These are phyloP conservation scores for Ambrosia trifida DNA, from an alignment of 129 eudicot species.

Conservation along the genomic window DNA sequence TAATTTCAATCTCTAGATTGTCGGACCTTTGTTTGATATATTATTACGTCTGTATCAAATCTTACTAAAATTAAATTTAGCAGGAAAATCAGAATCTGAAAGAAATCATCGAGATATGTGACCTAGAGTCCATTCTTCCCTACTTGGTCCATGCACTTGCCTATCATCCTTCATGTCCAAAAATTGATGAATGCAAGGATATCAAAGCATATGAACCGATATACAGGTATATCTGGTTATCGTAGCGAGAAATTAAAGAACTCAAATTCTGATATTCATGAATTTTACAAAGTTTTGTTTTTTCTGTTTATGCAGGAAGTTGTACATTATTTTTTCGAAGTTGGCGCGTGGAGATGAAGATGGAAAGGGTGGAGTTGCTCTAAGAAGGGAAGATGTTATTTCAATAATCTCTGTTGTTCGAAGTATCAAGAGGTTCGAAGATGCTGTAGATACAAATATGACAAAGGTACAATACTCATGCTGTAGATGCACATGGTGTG, in stretches of 20 bases:
- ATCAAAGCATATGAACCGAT: conserved; percentile 70
- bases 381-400: conserved; percentile 48
- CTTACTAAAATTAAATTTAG: conserved; percentile 7
- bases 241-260: background rate
- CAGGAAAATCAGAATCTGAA: conserved; percentile 62
- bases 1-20: background rate
- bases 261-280: background rate
- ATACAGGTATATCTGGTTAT: conserved; percentile 62
- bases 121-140: conserved; percentile 62
- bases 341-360: conserved; percentile 67
- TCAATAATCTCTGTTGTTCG: conserved; percentile 52
- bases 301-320: conserved; percentile 46
- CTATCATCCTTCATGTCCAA: conserved; percentile 83
- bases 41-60: background rate
- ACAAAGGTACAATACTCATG: conserved; percentile 54
- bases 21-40: background rate
- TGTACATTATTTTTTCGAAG: conserved; percentile 65
- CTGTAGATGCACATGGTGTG: background rate
- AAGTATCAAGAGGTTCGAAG: conserved; percentile 67
- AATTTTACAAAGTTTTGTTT: background rate
- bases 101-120: conserved; percentile 57
- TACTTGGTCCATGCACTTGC: conserved; percentile 86
- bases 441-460: conserved; percentile 55
- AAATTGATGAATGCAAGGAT: conserved; percentile 83
- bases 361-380: conserved; percentile 51